Base-by-base conservation (phyloP, 345 rosid species). In the Rhizophora mangle region DNA sequence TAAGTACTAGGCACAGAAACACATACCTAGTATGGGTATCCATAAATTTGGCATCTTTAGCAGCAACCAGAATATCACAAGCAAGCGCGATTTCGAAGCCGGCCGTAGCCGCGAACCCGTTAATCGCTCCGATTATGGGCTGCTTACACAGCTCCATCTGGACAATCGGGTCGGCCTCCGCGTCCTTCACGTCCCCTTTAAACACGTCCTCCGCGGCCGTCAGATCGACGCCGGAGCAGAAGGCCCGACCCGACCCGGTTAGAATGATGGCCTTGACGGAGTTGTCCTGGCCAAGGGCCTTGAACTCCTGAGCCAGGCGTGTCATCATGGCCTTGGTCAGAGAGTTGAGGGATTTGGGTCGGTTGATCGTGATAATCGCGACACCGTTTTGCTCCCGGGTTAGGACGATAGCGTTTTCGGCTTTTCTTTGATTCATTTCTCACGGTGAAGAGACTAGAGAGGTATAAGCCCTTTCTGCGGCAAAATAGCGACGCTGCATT, bases 71-170 rank as follows among this genome's bases (percentile, higher is more conserved):
- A 6, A 92, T 77, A 80, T 95, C 99, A 64, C 99, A 95, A 21
- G 97, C 96, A 58, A 95, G 85, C 1, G 97, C 80, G 58, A 92
- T 85, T 70, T 95, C 97, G 60, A 95, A 92, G 11, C 99, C 99
- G 34, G 96, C 97, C 0, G 99, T 95, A 2, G 90, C 85, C 0
- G 96, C 98, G 65, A 88, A 84, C 62, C 96, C 99, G 72, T 86
- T 83, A 39, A 95, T 85, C 5, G 91, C 99, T 29, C 98, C 98
- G 65, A 95, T 88, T 2, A 95, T 90, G 56, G 96, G 98, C 75
- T 88, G 92, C 31, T 76, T 67, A 67, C 92, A 90, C 24, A 56
- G 84, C 61, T 90, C 97, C 98, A 95, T 95, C 76, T 95, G 98
- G 8, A 73, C 76, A 1, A 90, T 88, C 29, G 88, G 86, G 71